These are phyloP conservation scores for Hyaloscypha hepaticicola DNA, from an alignment of 495 filamentous ascomycete genomes.

Conservation along the genomic window DNA sequence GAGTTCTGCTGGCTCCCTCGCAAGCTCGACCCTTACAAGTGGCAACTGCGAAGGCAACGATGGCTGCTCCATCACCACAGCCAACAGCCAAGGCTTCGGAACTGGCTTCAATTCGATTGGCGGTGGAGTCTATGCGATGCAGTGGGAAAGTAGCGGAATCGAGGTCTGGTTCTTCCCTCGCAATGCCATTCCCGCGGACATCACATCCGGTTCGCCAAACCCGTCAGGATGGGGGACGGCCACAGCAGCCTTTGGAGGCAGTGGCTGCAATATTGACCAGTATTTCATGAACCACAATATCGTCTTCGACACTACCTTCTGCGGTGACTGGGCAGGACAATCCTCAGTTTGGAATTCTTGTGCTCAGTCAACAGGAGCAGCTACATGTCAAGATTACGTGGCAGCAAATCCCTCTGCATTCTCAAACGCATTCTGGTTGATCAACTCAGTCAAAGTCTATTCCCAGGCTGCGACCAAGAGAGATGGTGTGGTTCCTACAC, in stretches of 20 bases:
- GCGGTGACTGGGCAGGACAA: constrained; percentile 84
- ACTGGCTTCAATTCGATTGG: constrained; percentile 67
- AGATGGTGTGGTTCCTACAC: background rate
- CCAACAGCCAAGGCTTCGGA: constrained; percentile 57
- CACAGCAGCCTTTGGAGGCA: constrained; percentile 59
- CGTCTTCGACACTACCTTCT: constrained; percentile 82
- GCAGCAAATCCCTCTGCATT: constrained; percentile 59
- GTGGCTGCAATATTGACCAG: constrained; percentile 59
- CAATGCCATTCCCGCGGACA: constrained; percentile 50
- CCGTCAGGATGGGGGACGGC: constrained; percentile 66
- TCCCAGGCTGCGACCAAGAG: constrained; percentile 31
- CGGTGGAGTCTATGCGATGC: constrained; percentile 77
- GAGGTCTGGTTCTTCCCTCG: constrained; percentile 80
- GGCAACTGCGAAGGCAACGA: constrained; percentile 55
- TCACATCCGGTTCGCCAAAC: constrained; percentile 57
- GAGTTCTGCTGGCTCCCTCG: constrained; percentile 44
- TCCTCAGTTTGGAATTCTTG: constrained; percentile 43
- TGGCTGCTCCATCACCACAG: constrained; percentile 48
- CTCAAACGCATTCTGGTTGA: constrained; percentile 65
- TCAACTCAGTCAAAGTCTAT: constrained; percentile 69
- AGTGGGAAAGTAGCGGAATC: constrained; percentile 68
- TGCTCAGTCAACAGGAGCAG: constrained; percentile 36
- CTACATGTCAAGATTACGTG: constrained; percentile 65
- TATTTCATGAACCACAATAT: constrained; percentile 73
- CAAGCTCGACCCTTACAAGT: constrained; percentile 44